A percentile compares a stretch with the other conserved stretches of the same genome.
These are phyloP conservation scores for Lizanozyma gosingica DNA, from an alignment of 1,139 yeast genomes.

Conservation along the genomic window DNA sequence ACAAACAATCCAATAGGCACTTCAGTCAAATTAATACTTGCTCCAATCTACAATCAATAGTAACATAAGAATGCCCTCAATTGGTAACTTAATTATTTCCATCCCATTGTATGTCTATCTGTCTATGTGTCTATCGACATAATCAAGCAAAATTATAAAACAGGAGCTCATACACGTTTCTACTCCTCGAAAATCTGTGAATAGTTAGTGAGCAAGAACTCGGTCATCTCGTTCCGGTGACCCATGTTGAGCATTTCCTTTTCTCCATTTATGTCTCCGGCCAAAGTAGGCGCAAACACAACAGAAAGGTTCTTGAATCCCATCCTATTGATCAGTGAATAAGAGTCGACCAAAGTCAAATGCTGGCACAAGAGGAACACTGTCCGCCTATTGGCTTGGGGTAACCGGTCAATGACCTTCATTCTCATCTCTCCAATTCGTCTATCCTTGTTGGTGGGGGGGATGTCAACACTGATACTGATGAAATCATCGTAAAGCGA, in stretches of 20 bases:
- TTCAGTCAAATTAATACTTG: too few relatives aligned
- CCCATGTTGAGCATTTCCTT: constrained; percentile 85
- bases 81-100: too few relatives aligned
- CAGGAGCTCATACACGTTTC: too few relatives aligned
- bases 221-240: constrained; percentile 70
- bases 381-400: constrained; percentile 58
- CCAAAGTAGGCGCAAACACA: constrained; percentile 92
- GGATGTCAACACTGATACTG: constrained; percentile 24
- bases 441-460: constrained; percentile 22
- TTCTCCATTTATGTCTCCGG: constrained; percentile 73
- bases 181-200: constrained; percentile 24
- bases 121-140: too few relatives aligned
- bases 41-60: too few relatives aligned
- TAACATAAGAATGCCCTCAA: too few relatives aligned
- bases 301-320: constrained; percentile 74
- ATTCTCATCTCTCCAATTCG: constrained; percentile 12
- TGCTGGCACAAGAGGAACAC: constrained; percentile 54
- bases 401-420: constrained; percentile 37
- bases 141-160: too few relatives aligned
- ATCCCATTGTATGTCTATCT: too few relatives aligned
- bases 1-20: too few relatives aligned
- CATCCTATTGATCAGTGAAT: constrained; percentile 59
- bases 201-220: constrained; percentile 56
- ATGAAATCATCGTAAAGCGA: constrained; percentile 62
- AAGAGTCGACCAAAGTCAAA: constrained; percentile 45